Conservation (phyloP, 345 rosid genomes). For the Kernera saxatilis region DNA sequence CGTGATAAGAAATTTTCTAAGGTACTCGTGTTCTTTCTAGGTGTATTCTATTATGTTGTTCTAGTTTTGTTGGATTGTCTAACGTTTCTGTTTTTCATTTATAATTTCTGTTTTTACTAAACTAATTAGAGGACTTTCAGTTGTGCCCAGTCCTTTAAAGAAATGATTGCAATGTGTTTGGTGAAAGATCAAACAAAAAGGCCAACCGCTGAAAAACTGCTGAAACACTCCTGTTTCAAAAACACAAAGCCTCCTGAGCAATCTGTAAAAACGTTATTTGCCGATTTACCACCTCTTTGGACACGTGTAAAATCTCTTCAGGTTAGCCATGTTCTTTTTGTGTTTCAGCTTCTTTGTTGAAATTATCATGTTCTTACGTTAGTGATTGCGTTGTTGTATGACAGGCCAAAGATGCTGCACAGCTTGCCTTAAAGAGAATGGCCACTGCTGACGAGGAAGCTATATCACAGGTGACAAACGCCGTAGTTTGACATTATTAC, state of each 20-base stretch:
- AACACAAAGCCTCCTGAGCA: conserved; percentile 86
- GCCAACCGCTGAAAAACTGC: conserved; percentile 92
- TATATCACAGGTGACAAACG: conserved; percentile 64
- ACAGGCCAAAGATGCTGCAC: conserved; percentile 95
- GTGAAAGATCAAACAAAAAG: conserved; percentile 98
- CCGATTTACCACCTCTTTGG: conserved; percentile 88
- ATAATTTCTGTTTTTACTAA: conserved; percentile 27
- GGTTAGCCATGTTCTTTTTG: conserved; percentile 37
- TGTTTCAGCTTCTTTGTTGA: conserved; percentile 18
- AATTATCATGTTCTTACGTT: neutral
- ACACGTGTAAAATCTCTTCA: conserved; percentile 92
- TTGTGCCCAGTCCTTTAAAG: conserved; percentile 99
- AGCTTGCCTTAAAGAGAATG: conserved; percentile 88
- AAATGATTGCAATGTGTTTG: conserved; percentile 99
- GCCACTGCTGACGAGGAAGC: conserved; percentile 97
- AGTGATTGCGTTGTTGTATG: conserved; percentile 26
- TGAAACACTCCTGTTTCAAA: conserved; percentile 91
- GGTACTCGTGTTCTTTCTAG: conserved; percentile 83
- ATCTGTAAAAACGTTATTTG: conserved; percentile 68
- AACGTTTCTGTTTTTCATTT: neutral
- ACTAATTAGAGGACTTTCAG: conserved; percentile 88
- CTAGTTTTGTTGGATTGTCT: neutral
- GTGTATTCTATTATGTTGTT: conserved; percentile 21
- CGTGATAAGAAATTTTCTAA: conserved; percentile 97
- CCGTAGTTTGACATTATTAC: conserved; percentile 4